These are phyloP conservation scores for Sanghuangporus baumii DNA, from an alignment of 1,284 basidiomycete genomes.

Conservation along the genomic window DNA sequence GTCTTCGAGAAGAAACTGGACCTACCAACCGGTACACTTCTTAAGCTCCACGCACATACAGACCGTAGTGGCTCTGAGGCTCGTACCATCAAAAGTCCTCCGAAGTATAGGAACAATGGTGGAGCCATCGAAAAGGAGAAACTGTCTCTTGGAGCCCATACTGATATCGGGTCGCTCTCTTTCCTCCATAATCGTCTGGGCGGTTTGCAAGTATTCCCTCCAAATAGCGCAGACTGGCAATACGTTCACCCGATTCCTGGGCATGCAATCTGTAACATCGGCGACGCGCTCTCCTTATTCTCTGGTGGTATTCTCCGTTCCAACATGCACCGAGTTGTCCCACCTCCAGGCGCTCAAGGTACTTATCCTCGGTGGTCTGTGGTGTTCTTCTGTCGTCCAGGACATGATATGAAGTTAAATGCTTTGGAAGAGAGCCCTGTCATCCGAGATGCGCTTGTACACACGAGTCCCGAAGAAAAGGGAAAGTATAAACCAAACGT, in stretches of 20 bases:
- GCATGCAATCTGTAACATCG: conserved; percentile 56
- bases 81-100: conserved; percentile 43
- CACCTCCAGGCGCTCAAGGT: conserved; percentile 37
- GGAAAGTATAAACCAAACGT: conserved; percentile 32
- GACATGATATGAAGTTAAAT: conserved; percentile 41
- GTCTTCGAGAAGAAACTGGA: conserved; percentile 54
- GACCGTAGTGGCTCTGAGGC: conserved; percentile 56
- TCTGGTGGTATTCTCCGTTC: conserved; percentile 54
- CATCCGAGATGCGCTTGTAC: background rate
- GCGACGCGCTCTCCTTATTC: conserved; percentile 52
- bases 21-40: conserved; percentile 45
- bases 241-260: conserved; percentile 51
- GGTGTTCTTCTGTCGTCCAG: conserved; percentile 59
- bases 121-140: conserved; percentile 18
- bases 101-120: conserved; percentile 25
- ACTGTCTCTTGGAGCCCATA: conserved; percentile 46
- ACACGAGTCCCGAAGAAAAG: conserved; percentile 4
- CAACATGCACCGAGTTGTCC: conserved; percentile 44
- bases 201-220: conserved; percentile 65
- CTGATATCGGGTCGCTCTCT: conserved; percentile 43
- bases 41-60: conserved; percentile 38
- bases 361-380: conserved; percentile 49
- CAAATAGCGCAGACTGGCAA: conserved; percentile 59
- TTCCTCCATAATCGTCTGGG: conserved; percentile 67
- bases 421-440: conserved; percentile 41